These are phyloP conservation scores for Globisporangium paddicum DNA, from an alignment of 352 stramenopile species.

Conservation along the genomic window DNA sequence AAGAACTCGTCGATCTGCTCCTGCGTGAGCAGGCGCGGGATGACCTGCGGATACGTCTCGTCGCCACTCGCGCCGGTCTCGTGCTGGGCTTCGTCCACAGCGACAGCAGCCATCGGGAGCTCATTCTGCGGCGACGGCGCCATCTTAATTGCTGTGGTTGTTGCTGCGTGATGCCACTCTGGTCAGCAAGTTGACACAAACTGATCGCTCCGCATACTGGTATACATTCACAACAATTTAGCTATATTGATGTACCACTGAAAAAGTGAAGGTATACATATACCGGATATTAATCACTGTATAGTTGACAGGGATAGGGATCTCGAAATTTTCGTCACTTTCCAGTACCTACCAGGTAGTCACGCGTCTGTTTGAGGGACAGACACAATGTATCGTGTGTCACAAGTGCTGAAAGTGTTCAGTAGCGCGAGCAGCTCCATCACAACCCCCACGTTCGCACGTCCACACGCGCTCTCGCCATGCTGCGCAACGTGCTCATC, in stretches of 20 bases:
- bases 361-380: not conserved
- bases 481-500: conserved; percentile 92
- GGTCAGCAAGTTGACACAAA: no score
- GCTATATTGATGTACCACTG: no score
- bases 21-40: conserved; percentile 31
- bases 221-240: no score
- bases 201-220: no score
- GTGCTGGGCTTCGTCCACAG: conserved; percentile 2
- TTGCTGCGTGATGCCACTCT: not conserved
- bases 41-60: conserved; percentile 18
- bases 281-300: not conserved
- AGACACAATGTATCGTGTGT: conserved; percentile 1
- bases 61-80: conserved; percentile 16
- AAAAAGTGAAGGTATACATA: no score
- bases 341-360: not conserved
- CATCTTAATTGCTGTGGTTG: no score
- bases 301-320: not conserved
- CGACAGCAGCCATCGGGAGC: not conserved
- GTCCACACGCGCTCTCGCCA: conserved; percentile 15
- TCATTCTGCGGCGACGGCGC: not conserved
- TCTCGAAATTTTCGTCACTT: conserved; percentile 8
- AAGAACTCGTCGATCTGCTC: conserved; percentile 63
- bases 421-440: conserved; percentile 1
- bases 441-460: not conserved
- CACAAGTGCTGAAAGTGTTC: not conserved